Base-by-base conservation (phyloP, 768 basidiomycete genomes). In the Boletus speciosus region DNA sequence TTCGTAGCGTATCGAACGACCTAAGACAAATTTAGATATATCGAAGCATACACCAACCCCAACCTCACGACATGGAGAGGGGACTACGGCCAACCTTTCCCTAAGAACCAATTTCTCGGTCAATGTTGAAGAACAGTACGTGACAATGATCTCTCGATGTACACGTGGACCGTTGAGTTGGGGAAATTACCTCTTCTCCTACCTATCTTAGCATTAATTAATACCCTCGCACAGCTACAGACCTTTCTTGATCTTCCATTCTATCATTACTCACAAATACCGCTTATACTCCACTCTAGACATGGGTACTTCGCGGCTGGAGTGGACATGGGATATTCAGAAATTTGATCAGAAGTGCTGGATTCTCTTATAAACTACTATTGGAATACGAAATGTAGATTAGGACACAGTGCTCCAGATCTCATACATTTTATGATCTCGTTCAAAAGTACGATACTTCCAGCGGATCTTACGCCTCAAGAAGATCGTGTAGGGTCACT, bases 11-110 rank as follows among this genome's bases (percentile, higher is more conserved):
- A 16, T 23, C 36, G 32, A n/a, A 43, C 11, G 42, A 47, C 44
- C 45, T 47, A 23, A 57, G 23, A 35, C 16, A 1, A 37, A 49
- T 60, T 35, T 55, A 85, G 83, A 52, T 82, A 88, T 64, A 68
- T 77, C 19, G 82, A 85, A 52, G 85, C 87, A 3, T 93, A 93
- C 64, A 81, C 77, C 12, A 86, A 93, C 61, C 73, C 85, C 6
- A 70, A 72, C 46, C 62, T 75, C 16, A 75, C 74, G 39, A 76
- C 72, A 5, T 74, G 76, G 81, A 64, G 15, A 41, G 71, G 72
- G 25, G 79, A 80, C 51, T 80, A 67, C 52, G 58, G 64, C 4
- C 78, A 80, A 55, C 51, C 73, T 9, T 73, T 78, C 62, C 83
- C 82, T 4, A 81, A 78, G 67, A 85, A 80, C 64, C 66, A 49